Evolutionary conservation across 306 rosid genomes (phyloP).

Genomic region (Psophocarpus tetragonolobus): DNA sequence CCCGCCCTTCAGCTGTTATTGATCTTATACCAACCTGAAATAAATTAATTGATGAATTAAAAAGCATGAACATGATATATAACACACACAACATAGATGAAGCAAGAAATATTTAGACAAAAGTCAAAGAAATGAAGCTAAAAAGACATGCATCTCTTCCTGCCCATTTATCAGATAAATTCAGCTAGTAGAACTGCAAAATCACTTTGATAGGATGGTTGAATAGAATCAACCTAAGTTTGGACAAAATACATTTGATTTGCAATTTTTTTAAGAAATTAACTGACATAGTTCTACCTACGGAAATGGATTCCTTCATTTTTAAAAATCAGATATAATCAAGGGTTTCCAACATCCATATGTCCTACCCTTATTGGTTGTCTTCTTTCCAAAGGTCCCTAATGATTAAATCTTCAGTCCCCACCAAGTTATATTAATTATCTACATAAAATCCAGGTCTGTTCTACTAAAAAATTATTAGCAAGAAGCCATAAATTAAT

Average conservation of each 20-base stretch:
- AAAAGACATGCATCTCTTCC: neutral
- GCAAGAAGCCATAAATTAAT: neutral
- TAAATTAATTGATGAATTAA: constrained; percentile 14
- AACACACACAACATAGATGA: neutral
- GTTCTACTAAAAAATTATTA: neutral
- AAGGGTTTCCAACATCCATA: neutral
- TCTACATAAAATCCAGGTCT: neutral
- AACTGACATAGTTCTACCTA: neutral
- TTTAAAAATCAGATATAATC: neutral
- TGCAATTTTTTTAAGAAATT: neutral
- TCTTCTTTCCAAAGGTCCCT: neutral
- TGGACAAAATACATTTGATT: neutral
- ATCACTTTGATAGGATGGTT: neutral
- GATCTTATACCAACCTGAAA: constrained; percentile 92
- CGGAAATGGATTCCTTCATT: neutral
- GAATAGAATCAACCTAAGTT: neutral
- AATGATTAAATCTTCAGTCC: neutral
- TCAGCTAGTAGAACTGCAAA: neutral
- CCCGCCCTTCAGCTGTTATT: constrained; percentile 82
- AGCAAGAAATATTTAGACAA: neutral
- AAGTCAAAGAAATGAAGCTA: neutral
- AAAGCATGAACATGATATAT: neutral
- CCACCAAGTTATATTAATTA: neutral
- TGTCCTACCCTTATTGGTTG: neutral
- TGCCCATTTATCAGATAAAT: neutral